Evolutionary conservation across 1,284 basidiomycete species (phyloP).

Genomic region (Sanghuangporus weigelae): DNA sequence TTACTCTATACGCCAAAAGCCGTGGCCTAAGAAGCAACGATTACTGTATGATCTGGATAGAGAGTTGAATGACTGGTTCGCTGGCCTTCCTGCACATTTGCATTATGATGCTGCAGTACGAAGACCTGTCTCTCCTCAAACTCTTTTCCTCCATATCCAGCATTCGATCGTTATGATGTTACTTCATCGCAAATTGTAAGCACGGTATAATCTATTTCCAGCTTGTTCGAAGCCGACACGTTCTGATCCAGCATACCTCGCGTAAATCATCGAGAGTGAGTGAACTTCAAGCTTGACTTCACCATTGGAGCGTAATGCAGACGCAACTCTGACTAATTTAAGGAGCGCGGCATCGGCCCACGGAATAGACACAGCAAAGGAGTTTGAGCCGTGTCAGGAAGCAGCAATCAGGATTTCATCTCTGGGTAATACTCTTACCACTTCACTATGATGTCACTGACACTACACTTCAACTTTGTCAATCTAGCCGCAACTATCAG

Average conservation of each 20-base stretch:
- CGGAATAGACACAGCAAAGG: slow-evolving; percentile 34
- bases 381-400: slow-evolving; percentile 72
- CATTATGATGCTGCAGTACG: slow-evolving; percentile 46
- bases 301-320: background rate
- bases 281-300: background rate
- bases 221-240: background rate
- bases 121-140: slow-evolving; percentile 54
- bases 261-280: slow-evolving; percentile 9
- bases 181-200: slow-evolving; percentile 79
- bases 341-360: slow-evolving; percentile 18
- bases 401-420: slow-evolving; percentile 73
- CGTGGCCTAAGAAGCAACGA: slow-evolving; percentile 40
- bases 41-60: slow-evolving; percentile 56
- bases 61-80: slow-evolving; percentile 72
- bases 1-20: slow-evolving; percentile 62
- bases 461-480: background rate
- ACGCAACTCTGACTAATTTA: background rate
- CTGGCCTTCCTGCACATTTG: slow-evolving; percentile 62
- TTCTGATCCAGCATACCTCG: slow-evolving; percentile 6
- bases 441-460: background rate
- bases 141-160: slow-evolving; percentile 69
- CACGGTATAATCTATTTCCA: slow-evolving; percentile 18
- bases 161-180: slow-evolving; percentile 77
- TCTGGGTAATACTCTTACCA: slow-evolving; percentile 44
- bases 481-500: background rate